These are phyloP conservation scores for Colletotrichum sp. DNA, from an alignment of 2,329 filamentous ascomycete genomes.

Conservation along the genomic window DNA sequence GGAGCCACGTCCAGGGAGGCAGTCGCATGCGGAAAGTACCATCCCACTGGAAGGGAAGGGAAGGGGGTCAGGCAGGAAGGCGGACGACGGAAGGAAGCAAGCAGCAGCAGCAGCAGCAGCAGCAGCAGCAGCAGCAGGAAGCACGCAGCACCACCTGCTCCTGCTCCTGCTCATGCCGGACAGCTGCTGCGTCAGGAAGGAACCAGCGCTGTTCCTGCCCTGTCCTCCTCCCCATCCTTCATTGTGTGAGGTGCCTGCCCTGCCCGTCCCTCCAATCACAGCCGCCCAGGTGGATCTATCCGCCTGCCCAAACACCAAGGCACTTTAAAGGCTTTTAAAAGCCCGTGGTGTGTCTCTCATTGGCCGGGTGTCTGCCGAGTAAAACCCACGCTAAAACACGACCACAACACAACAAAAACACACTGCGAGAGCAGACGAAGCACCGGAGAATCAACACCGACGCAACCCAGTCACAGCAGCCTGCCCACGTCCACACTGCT, in stretches of 20 bases:
- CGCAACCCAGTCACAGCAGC: not conserved
- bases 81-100: not conserved
- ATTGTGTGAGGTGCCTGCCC: not conserved
- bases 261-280: not conserved
- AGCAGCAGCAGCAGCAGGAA: not conserved
- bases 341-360: not conserved
- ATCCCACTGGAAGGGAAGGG: not conserved
- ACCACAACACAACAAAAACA: not conserved
- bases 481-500: not conserved
- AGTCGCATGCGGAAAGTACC: not conserved
- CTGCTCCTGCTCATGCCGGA: not conserved
- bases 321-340: not conserved
- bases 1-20: not conserved
- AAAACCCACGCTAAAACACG: constrained; percentile 6
- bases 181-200: not conserved
- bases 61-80: not conserved
- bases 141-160: not conserved
- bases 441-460: not conserved
- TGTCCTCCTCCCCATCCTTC: not conserved
- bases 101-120: not conserved
- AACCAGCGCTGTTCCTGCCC: not conserved
- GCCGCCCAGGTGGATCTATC: not conserved
- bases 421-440: not conserved
- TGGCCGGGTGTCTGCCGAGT: not conserved
- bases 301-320: not conserved